These are phyloP conservation scores for Suhomyces xylopsoci DNA, from an alignment of 805 yeast species.

Conservation along the genomic window DNA sequence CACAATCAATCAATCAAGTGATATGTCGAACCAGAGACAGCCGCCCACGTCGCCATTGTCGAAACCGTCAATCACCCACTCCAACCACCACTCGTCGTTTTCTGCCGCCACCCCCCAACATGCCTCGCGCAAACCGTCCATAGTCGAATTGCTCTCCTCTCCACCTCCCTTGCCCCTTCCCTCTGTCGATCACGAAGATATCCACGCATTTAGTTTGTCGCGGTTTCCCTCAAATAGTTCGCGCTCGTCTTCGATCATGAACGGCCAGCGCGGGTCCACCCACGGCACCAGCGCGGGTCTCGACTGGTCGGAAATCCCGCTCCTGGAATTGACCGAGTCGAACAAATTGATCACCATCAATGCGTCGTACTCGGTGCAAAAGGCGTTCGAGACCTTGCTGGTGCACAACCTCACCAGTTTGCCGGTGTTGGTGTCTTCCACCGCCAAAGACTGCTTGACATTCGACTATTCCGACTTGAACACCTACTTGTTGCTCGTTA, in stretches of 20 bases:
- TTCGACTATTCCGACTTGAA: slow-evolving; percentile 92
- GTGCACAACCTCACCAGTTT: slow-evolving; percentile 76
- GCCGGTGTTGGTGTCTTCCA: slow-evolving; percentile 58
- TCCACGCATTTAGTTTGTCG: slow-evolving; percentile 37
- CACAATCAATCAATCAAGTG: no score
- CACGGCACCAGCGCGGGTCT: slow-evolving; percentile 10
- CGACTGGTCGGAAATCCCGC: slow-evolving; percentile 73
- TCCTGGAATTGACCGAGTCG: slow-evolving; percentile 72
- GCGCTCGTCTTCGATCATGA: slow-evolving; percentile 14
- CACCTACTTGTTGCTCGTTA: slow-evolving; percentile 76
- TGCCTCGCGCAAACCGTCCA: slow-evolving; percentile 53
- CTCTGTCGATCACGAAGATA: slow-evolving; percentile 35
- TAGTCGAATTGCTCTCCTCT: slow-evolving; percentile 70
- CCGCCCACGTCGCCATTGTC: slow-evolving; percentile 8
- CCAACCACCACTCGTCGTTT: slow-evolving; percentile 3
- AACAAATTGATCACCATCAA: slow-evolving; percentile 72
- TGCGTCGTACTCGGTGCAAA: slow-evolving; percentile 71
- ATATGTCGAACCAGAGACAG: slow-evolving; percentile 15
- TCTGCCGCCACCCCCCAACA: slow-evolving; percentile 5
- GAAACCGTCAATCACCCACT: neutral
- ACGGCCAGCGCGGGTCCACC: neutral
- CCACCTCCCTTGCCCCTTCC: slow-evolving; percentile 64
- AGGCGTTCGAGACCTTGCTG: slow-evolving; percentile 78
- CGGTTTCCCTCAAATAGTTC: slow-evolving; percentile 32
- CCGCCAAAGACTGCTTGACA: slow-evolving; percentile 60